A percentile compares a stretch with the other conserved stretches of the same genome.
Conservation (phyloP, 345 rosid genomes). For the Bretschneidera sinensis region DNA sequence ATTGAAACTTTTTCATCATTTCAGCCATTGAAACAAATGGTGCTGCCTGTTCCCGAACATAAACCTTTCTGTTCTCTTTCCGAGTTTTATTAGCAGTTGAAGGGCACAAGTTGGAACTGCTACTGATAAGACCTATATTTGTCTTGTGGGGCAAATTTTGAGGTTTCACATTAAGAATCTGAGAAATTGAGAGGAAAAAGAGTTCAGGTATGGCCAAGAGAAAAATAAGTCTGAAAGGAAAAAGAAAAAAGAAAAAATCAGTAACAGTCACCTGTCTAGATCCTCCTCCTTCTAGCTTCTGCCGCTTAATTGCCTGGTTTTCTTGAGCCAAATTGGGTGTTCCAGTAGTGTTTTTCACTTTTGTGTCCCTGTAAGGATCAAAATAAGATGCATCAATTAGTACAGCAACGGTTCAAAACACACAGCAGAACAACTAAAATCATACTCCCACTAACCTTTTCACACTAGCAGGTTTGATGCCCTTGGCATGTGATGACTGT, state of each 20-base stretch:
- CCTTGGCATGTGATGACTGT: conserved; percentile 49
- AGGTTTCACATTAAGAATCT: conserved; percentile 83
- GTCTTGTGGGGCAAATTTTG: conserved; percentile 74
- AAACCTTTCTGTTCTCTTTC: conserved; percentile 78
- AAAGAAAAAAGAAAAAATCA: neutral
- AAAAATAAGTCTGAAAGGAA: neutral
- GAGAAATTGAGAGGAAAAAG: conserved; percentile 11
- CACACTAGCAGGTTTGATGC: conserved; percentile 29
- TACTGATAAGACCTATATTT: conserved; percentile 52
- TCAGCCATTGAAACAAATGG: conserved; percentile 79
- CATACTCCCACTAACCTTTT: conserved; percentile 31
- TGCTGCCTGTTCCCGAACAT: conserved; percentile 44
- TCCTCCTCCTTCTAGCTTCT: conserved; percentile 89
- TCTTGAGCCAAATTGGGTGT: conserved; percentile 66
- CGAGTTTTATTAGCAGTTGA: conserved; percentile 36
- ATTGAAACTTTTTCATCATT: conserved; percentile 80
- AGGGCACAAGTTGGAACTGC: conserved; percentile 36
- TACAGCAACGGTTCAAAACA: neutral
- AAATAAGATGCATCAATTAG: neutral
- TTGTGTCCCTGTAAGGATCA: conserved; percentile 32
- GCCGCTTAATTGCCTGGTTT: conserved; percentile 92
- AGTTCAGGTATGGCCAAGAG: neutral
- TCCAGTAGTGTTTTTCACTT: conserved; percentile 26
- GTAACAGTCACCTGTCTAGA: conserved; percentile 65
- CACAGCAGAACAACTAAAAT: neutral